Evolutionary conservation across 2,329 filamentous ascomycete genomes (phyloP).

Genomic region (Chrysoporthe puriensis): DNA sequence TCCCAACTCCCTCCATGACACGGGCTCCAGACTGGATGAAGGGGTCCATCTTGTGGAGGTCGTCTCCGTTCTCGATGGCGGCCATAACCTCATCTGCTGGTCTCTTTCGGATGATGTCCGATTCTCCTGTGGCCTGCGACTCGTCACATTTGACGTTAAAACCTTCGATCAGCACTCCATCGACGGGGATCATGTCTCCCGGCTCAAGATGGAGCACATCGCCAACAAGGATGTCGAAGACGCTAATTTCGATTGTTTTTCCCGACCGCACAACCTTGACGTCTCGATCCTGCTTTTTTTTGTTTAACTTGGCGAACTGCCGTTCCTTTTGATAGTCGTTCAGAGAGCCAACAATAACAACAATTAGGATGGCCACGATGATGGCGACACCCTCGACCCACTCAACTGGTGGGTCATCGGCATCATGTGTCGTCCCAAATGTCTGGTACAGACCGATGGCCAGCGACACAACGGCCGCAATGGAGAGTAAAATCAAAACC

Average conservation of each 20-base stretch:
- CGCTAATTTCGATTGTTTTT: slow-evolving; percentile 68
- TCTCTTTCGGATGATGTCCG: slow-evolving; percentile 72
- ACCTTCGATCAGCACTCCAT: slow-evolving; percentile 73
- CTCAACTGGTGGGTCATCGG: slow-evolving; percentile 62
- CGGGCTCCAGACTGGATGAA: slow-evolving; percentile 85
- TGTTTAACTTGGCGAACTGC: slow-evolving; percentile 78
- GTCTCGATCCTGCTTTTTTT: slow-evolving; percentile 75
- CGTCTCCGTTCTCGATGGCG: slow-evolving; percentile 68
- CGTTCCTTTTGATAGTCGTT: slow-evolving; percentile 83
- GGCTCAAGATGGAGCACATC: slow-evolving; percentile 75
- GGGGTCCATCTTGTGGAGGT: slow-evolving; percentile 74
- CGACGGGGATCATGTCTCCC: slow-evolving; percentile 74
- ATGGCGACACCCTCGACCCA: slow-evolving; percentile 86
- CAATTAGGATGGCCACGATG: slow-evolving; percentile 77
- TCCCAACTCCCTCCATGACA: slow-evolving; percentile 77
- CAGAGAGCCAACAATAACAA: slow-evolving; percentile 74
- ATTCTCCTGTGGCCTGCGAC: slow-evolving; percentile 79
- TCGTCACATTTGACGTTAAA: slow-evolving; percentile 79
- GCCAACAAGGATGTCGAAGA: slow-evolving; percentile 70
- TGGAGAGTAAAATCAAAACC: slow-evolving; percentile 72
- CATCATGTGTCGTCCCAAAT: slow-evolving; percentile 60
- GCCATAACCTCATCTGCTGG: slow-evolving; percentile 69
- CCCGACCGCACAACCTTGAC: slow-evolving; percentile 76
- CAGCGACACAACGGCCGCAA: slow-evolving; percentile 73
- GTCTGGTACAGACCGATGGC: slow-evolving; percentile 77